Percentiles rank a stretch among this genome's conserved stretches.
phyloP scores from a whole-genome alignment of 352 stramenopile species.

The Paralagenidium karlingii region DNA sequence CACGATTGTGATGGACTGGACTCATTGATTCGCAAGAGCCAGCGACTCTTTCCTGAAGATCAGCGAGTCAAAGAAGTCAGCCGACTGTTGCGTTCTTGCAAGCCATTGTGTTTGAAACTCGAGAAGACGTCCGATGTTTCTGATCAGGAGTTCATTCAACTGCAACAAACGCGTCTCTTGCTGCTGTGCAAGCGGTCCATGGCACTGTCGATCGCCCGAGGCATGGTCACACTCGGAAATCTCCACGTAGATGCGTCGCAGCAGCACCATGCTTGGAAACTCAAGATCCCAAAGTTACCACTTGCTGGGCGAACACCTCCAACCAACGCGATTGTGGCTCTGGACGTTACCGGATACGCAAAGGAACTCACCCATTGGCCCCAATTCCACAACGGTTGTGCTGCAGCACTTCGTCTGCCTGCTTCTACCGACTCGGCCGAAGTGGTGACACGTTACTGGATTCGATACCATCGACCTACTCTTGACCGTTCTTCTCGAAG shows the following conservation, averaged over 20 bases:
- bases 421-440: conserved; percentile 32
- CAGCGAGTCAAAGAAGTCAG: conserved; percentile 76
- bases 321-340: conserved; percentile 84
- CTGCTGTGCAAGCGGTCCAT: conserved; percentile 91
- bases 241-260: conserved; percentile 51
- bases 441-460: conserved; percentile 94
- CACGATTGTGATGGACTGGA: conserved; percentile 40
- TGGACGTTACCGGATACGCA: conserved; percentile 84
- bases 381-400: conserved; percentile 98
- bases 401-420: conserved; percentile 87
- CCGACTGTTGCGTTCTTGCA: conserved; percentile 61
- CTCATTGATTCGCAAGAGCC: conserved; percentile 32
- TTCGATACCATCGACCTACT: conserved; percentile 93
- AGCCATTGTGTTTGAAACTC: conserved; percentile 53
- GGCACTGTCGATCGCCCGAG: conserved; percentile 86
- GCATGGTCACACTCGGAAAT: conserved; percentile 95
- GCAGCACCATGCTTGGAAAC: conserved; percentile 62
- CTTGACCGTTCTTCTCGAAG: conserved; percentile 14
- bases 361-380: conserved; percentile 93
- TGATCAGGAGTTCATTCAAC: conserved; percentile 56
- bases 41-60: conserved; percentile 50
- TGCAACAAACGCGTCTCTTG: conserved; percentile 92
- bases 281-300: conserved; percentile 87
- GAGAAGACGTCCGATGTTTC: conserved; percentile 51
- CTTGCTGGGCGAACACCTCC: conserved; percentile 90